phyloP scores from a whole-genome alignment of 257 asterid species.

The Nicotiana attenuata region DNA sequence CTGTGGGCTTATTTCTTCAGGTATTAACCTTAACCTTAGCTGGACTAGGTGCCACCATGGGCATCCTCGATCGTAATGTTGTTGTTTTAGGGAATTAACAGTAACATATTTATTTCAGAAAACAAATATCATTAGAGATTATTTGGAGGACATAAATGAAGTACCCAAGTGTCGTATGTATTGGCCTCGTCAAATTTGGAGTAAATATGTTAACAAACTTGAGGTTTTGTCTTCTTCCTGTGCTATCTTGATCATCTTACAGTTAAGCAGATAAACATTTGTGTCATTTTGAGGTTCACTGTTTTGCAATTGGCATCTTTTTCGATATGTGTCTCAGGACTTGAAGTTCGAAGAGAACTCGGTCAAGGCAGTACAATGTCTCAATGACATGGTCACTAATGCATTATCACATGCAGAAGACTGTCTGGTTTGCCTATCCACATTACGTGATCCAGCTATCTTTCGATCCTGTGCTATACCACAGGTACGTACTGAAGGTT shows the following conservation, averaged over 20 bases:
- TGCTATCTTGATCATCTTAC: neutral
- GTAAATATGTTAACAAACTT: conserved; percentile 81
- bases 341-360: conserved; percentile 75
- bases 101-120: conserved; percentile 41
- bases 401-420: conserved; percentile 74
- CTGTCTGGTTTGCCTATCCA: conserved; percentile 61
- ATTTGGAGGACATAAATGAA: conserved; percentile 93
- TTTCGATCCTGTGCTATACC: conserved; percentile 96
- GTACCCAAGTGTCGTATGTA: conserved; percentile 91
- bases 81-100: neutral
- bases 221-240: conserved; percentile 43
- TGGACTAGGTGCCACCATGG: neutral
- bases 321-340: conserved; percentile 43
- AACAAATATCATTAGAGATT: conserved; percentile 83
- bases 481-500: conserved; percentile 57
- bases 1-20: conserved; percentile 96
- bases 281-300: neutral
- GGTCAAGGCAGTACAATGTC: conserved; percentile 84
- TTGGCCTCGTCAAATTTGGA: conserved; percentile 97
- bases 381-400: conserved; percentile 92
- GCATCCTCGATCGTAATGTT: conserved; percentile 5
- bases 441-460: conserved; percentile 68
- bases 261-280: neutral
- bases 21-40: conserved; percentile 30
- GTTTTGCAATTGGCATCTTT: conserved; percentile 3